Conservation (phyloP, 495 filamentous ascomycete species). For the Xeromyces bisporus region DNA sequence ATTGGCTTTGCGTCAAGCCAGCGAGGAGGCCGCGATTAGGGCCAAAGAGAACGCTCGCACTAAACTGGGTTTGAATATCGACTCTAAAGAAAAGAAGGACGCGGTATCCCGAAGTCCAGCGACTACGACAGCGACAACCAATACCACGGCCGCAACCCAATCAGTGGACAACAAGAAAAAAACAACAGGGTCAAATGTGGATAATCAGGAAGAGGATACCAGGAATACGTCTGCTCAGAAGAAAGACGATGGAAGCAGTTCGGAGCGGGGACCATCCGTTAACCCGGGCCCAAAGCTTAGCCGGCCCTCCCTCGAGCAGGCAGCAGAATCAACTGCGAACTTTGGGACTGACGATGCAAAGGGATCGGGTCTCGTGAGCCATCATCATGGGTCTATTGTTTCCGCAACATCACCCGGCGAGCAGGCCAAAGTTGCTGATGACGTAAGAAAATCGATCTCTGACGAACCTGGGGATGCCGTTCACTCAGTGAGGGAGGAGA, state of each 20-base stretch:
- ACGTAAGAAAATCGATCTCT: constrained; percentile 24
- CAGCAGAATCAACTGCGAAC: constrained; percentile 27
- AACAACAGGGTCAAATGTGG: too few relatives aligned
- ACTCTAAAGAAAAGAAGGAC: constrained; percentile 1
- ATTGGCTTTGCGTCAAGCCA: constrained; percentile 44
- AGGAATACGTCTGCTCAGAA: background rate
- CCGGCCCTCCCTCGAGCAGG: constrained; percentile 23
- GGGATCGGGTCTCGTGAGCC: constrained; percentile 21
- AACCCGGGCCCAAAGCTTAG: constrained; percentile 13
- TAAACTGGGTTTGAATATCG: constrained; percentile 3
- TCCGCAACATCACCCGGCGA: constrained; percentile 20
- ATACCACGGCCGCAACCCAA: background rate
- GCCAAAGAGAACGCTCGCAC: constrained; percentile 21
- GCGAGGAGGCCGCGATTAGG: constrained; percentile 54
- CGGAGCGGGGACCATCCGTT: constrained; percentile 14
- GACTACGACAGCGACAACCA: constrained; percentile 2
- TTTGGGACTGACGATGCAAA: constrained; percentile 28
- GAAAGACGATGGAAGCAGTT: background rate
- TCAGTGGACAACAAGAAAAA: background rate
- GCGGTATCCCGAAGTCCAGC: constrained; percentile 5
- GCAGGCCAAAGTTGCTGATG: constrained; percentile 19
- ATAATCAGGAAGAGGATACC: background rate
- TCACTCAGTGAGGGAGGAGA: constrained; percentile 14
- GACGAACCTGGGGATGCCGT: constrained; percentile 9
- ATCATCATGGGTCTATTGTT: constrained; percentile 30